phyloP scores from a whole-genome alignment of 1,284 basidiomycete species.

The Irpex sp. region DNA sequence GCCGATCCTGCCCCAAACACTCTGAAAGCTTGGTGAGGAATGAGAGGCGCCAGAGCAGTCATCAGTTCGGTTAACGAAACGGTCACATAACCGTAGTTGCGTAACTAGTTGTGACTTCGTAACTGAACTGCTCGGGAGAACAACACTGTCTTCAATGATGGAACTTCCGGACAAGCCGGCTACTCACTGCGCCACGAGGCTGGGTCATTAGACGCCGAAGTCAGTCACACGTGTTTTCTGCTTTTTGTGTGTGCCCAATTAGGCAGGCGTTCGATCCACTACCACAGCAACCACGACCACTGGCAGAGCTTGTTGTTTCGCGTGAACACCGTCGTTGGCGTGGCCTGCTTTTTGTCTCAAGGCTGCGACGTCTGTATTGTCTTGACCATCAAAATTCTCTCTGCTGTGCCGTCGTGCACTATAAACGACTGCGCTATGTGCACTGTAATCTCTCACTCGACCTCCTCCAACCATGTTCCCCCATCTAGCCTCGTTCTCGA shows the following conservation, averaged over 20 bases:
- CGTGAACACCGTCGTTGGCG: background rate
- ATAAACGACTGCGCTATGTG: background rate
- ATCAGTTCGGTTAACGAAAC: too few species aligned
- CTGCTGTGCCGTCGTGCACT: background rate
- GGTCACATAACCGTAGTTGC: too few species aligned
- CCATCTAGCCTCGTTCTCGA: background rate
- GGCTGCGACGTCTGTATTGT: background rate
- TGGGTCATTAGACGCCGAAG: background rate
- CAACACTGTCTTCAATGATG: too few species aligned
- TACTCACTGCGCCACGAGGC: background rate
- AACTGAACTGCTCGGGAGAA: too few species aligned
- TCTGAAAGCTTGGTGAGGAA: too few species aligned
- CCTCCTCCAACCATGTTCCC: background rate
- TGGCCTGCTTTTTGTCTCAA: background rate
- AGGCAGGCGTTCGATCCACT: background rate
- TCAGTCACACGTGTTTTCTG: background rate
- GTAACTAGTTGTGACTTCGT: too few species aligned
- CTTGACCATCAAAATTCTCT: background rate
- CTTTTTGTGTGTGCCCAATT: background rate
- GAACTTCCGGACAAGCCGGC: background rate
- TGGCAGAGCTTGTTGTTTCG: background rate
- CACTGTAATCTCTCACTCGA: background rate
- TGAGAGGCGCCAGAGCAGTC: too few species aligned
- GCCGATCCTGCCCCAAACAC: too few species aligned
- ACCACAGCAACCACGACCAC: background rate